Base-by-base conservation (phyloP, 2,329 filamentous ascomycete species). In the Cordyceps cateniannulata region DNA sequence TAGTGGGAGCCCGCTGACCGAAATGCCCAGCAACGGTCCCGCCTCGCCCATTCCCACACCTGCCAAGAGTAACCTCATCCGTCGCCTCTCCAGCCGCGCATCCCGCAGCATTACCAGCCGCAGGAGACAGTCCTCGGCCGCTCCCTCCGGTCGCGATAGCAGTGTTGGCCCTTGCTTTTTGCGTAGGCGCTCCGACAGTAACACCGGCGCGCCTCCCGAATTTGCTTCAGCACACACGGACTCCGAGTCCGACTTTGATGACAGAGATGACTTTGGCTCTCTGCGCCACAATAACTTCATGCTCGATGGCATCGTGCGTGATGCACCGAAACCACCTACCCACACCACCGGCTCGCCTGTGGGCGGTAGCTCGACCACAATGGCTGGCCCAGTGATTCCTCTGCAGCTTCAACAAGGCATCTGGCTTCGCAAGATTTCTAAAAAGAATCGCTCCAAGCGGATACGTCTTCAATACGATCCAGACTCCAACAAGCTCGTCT, bases 101-200 rank as follows among this genome's bases (percentile, higher is more conserved):
- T 85, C 85, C 51, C 87, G 85, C 73, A 87, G 81, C 42, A 75
- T 88, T 79, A 72, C 86, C 71, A 76, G 75, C 44, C 82, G 87
- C 63, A 85, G 92, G 64, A 84, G 93, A 63, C 87, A 89, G 63
- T 96, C 91, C 18, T 92, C 90, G 3, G 87, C 87, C 1, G 84
- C 89, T 49, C 84, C 89, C 22, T 85, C 87, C 63, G 91, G 88
- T 71, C 86, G 93, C 47, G 92, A 97, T 70, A 87, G 90, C 63
- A 97, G 93, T 70, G 88, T 92, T 27, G 95, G 95, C 0, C 95
- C 95, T 1, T 89, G 92, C 60, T 89, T 96, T 57, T 85, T 96
- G 73, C 86, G 93, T 64, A 84, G 91, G 62, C 86, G 93, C 65
- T 97, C 93, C 73, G 92, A 96, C 73, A 96, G 93, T 77, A 95